Evolutionary conservation across 192 early-diverging fungal genomes (phyloP).

Genomic region (Chytriomyces hyalinus): DNA sequence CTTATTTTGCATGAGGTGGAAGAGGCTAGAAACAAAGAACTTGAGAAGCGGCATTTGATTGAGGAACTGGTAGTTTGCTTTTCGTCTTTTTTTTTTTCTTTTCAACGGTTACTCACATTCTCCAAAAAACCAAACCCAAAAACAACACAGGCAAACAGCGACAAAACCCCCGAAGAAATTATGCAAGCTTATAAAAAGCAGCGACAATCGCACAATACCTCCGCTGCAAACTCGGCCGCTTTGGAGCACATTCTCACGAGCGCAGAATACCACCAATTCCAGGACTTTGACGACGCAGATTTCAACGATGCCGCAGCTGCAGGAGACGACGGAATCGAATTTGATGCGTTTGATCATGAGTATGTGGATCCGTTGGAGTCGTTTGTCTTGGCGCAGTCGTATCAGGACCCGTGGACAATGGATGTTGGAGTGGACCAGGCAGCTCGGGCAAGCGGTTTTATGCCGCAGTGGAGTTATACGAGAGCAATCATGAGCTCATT

Average conservation of each 20-base stretch:
- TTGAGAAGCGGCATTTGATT: slow-evolving; percentile 73
- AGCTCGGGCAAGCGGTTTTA: slow-evolving; percentile 18
- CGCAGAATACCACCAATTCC: slow-evolving; percentile 13
- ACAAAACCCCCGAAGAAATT: slow-evolving; percentile 38
- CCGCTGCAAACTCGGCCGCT: slow-evolving; percentile 11
- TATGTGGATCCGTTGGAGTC: slow-evolving; percentile 50
- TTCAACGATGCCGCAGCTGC: not conserved
- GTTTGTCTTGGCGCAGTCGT: slow-evolving; percentile 26
- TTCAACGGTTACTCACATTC: not conserved
- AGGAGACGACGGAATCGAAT: slow-evolving; percentile 26
- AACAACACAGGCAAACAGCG: slow-evolving; percentile 38
- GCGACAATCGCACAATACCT: not conserved
- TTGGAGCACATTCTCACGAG: slow-evolving; percentile 27
- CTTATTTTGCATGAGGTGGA: slow-evolving; percentile 74
- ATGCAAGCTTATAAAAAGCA: slow-evolving; percentile 19
- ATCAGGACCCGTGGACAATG: slow-evolving; percentile 25
- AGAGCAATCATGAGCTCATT: slow-evolving; percentile 31
- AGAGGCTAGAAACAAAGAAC: slow-evolving; percentile 67
- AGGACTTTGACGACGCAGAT: slow-evolving; percentile 26
- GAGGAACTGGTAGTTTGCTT: slow-evolving; percentile 65
- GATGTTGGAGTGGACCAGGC: slow-evolving; percentile 8
- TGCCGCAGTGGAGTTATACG: slow-evolving; percentile 26
- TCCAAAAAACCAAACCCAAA: not conserved
- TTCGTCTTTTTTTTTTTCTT: not conserved
- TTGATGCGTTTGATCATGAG: slow-evolving; percentile 61